Percentiles rank a stretch among this genome's conserved stretches.
phyloP scores from a whole-genome alignment of 1,139 yeast genomes.

The Ogataea hybrid region DNA sequence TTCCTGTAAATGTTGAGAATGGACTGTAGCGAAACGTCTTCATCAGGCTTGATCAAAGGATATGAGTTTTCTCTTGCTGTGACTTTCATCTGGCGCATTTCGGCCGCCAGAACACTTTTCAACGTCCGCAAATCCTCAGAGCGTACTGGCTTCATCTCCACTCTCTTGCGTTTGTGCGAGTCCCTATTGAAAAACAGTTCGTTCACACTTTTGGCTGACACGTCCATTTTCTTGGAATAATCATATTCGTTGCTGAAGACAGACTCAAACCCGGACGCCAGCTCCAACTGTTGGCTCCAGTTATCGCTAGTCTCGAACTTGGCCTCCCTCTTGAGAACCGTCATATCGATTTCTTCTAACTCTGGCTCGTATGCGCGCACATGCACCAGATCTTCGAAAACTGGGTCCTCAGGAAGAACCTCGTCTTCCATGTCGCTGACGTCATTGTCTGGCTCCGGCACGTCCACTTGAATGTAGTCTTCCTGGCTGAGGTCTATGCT shows the following conservation, averaged over 20 bases:
- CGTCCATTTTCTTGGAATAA: constrained; percentile 21
- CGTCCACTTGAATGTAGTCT: too few species aligned
- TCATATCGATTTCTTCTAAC: too few species aligned
- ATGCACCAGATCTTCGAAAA: too few species aligned
- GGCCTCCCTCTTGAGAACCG: too few species aligned
- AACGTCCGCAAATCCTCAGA: constrained; percentile 14
- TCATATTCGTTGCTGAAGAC: constrained; percentile 35
- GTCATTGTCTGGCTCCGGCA: too few species aligned
- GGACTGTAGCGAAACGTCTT: constrained; percentile 31
- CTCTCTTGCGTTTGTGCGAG: constrained; percentile 19
- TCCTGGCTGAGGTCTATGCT: too few species aligned
- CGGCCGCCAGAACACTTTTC: constrained; percentile 16
- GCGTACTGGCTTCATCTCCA: constrained; percentile 2
- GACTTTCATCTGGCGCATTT: constrained; percentile 10
- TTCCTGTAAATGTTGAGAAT: constrained; percentile 27
- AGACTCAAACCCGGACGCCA: constrained; percentile 56
- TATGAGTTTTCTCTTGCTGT: constrained; percentile 23
- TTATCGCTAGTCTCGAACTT: too few species aligned
- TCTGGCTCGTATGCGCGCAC: too few species aligned
- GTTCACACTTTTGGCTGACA: constrained; percentile 41
- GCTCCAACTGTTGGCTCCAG: too few species aligned
- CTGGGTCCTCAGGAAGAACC: too few species aligned
- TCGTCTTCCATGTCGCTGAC: too few species aligned
- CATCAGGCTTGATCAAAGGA: constrained; percentile 33
- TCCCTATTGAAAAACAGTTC: constrained; percentile 50